phyloP scores from a whole-genome alignment of 2,329 filamentous ascomycete species.

The Diaporthe helianthi region DNA sequence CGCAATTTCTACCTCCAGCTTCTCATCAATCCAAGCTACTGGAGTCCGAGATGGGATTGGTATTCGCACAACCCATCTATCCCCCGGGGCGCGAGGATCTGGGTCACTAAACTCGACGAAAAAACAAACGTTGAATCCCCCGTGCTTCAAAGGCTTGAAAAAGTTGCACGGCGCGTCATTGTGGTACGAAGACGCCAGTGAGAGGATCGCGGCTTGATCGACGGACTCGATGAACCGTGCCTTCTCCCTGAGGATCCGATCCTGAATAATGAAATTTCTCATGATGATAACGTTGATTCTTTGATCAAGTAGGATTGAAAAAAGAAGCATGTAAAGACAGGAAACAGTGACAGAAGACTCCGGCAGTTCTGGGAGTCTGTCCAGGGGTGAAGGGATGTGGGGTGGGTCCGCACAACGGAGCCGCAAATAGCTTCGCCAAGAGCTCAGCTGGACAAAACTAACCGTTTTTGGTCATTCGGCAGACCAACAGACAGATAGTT shows the following conservation, averaged over 20 bases:
- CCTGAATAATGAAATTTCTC: background rate
- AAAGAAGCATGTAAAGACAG: too few relatives aligned
- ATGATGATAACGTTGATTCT: background rate
- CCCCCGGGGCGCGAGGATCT: background rate
- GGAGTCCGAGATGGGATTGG: background rate
- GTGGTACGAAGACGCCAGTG: background rate
- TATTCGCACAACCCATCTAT: background rate
- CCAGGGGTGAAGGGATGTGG: too few relatives aligned
- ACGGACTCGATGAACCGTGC: background rate
- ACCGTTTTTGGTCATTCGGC: background rate
- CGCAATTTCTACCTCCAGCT: constrained; percentile 36
- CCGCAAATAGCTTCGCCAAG: background rate
- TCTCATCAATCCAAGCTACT: background rate
- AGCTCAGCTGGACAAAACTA: background rate
- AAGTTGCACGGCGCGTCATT: background rate
- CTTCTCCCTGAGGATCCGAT: background rate
- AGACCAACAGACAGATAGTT: background rate
- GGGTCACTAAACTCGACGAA: background rate
- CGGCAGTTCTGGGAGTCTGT: too few relatives aligned
- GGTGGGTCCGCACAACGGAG: background rate
- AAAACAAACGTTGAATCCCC: background rate
- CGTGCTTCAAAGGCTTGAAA: background rate
- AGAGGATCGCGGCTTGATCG: background rate
- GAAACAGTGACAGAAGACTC: too few relatives aligned
- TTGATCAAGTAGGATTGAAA: too few relatives aligned